phyloP scores from a whole-genome alignment of 2,329 filamentous ascomycete genomes.

The Penicillium olsonii region DNA sequence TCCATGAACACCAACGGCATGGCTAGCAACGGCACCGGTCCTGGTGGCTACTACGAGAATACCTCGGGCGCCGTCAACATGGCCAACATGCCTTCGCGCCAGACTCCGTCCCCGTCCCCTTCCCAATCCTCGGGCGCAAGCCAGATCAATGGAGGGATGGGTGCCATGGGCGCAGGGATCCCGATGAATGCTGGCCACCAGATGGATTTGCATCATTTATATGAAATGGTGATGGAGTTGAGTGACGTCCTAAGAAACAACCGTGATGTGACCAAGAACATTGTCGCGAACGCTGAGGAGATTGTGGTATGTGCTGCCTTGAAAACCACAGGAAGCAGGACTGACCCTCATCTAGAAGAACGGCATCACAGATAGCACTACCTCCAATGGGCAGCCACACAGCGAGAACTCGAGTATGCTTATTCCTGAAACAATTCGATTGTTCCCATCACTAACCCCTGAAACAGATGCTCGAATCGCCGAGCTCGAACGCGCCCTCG shows the following conservation, averaged over 20 bases:
- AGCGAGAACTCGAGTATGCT: constrained; percentile 45
- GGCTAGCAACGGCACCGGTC: constrained; percentile 26
- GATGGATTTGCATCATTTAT: constrained; percentile 54
- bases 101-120: constrained; percentile 36
- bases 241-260: constrained; percentile 53
- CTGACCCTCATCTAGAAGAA: constrained; percentile 39
- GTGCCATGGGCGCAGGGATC: constrained; percentile 40
- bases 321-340: background rate
- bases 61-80: constrained; percentile 32
- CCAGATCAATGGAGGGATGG: constrained; percentile 40
- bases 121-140: constrained; percentile 25
- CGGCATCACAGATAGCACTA: constrained; percentile 42
- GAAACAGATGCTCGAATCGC: constrained; percentile 47
- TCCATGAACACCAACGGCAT: constrained; percentile 38
- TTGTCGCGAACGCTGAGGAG: constrained; percentile 52
- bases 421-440: background rate
- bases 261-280: constrained; percentile 51
- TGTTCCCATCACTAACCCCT: background rate
- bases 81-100: constrained; percentile 33
- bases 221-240: constrained; percentile 52
- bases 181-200: constrained; percentile 53
- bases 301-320: constrained; percentile 43
- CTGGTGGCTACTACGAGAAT: constrained; percentile 37
- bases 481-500: constrained; percentile 51
- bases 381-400: constrained; percentile 45